Evolutionary conservation across 164 flowering plant genomes (phyloP).

Genomic region (Nymphaea thermarum): DNA sequence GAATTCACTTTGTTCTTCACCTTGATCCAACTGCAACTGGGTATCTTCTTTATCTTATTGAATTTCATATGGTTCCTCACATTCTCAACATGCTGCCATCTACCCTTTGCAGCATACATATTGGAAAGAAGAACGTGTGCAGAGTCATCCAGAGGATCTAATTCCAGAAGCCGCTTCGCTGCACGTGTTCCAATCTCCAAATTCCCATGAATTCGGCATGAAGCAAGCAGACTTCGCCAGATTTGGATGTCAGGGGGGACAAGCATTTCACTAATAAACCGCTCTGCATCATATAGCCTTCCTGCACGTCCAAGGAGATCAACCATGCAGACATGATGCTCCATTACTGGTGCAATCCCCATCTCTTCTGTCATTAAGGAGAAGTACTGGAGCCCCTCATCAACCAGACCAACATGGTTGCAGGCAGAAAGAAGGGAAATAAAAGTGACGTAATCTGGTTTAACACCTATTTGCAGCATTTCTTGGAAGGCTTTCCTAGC

Average conservation of each 20-base stretch:
- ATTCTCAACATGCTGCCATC: conserved; percentile 58
- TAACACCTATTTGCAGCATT: conserved; percentile 40
- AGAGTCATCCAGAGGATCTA: conserved; percentile 70
- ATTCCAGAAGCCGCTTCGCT: conserved; percentile 36
- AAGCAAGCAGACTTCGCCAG: too few species aligned
- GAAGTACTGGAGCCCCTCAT: conserved; percentile 62
- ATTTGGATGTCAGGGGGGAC: too few species aligned
- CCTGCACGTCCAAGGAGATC: conserved; percentile 88
- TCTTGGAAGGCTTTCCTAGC: conserved; percentile 56
- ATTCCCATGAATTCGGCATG: conserved; percentile 61
- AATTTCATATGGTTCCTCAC: conserved; percentile 47
- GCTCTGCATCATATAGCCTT: conserved; percentile 59
- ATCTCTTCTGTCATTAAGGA: conserved; percentile 40
- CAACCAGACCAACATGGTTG: conserved; percentile 73
- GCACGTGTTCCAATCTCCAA: conserved; percentile 56
- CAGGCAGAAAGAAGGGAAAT: conserved; percentile 80
- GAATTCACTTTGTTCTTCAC: conserved; percentile 34
- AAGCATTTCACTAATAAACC: conserved; percentile 41
- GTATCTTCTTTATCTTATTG: conserved; percentile 44
- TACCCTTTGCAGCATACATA: conserved; percentile 53
- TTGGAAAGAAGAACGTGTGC: conserved; percentile 76
- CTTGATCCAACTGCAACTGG: conserved; percentile 86
- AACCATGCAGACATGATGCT: conserved; percentile 73
- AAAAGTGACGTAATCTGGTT: conserved; percentile 69
- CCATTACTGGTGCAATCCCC: conserved; percentile 40